Base-by-base conservation (phyloP, 2,329 filamentous ascomycete species). In the Xylariaceae sp. region DNA sequence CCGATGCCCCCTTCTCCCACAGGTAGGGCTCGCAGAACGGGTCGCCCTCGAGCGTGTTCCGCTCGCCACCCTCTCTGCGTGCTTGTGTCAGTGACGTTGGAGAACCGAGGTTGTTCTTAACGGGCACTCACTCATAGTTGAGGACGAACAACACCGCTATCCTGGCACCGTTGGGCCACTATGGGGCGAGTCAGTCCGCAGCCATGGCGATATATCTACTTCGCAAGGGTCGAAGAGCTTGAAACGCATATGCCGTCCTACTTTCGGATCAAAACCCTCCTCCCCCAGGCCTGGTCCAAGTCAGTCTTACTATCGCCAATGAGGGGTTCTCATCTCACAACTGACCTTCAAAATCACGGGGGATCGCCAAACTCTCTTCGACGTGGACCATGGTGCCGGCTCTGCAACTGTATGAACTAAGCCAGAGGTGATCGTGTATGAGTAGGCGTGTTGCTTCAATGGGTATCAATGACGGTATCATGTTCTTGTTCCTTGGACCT, bases 51-150 rank as follows among this genome's bases (percentile, higher is more conserved):
- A 49, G 31, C 2, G 48, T 39, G 24, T 40, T 47, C 23, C 50
- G 44, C 35, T 52, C 50, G 8, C 50, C 50, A 19, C 50, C 50
- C 31, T 52, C 50, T 22, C 48, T 51, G 21, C 9, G n/a, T n/a
- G n/a, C n/a, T n/a, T n/a, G n/a, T n/a, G n/a, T 19, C 13, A 12
- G n/a, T n/a, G n/a, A 10, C n/a, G 14, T 14, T 8, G 24, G 6
- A 5, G 15, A 14, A 26, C 12, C 24, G n/a, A 26, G 24, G 12
- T 11, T 6, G 14, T 18, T 13, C 17, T 4, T 13, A 7, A 10
- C 5, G 10, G n/a, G 9, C 15, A 36, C 40, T 6, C 39, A 45
- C 45, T 48, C 45, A 29, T 48, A 48, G 27, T 48, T 48, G 6
- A 48, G 34, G 2, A 48, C 42, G 22, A 48, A 48, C 2, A 44